Evolutionary conservation across 352 stramenopile species (phyloP).

Genomic region (Globisporangium sylvaticum): DNA sequence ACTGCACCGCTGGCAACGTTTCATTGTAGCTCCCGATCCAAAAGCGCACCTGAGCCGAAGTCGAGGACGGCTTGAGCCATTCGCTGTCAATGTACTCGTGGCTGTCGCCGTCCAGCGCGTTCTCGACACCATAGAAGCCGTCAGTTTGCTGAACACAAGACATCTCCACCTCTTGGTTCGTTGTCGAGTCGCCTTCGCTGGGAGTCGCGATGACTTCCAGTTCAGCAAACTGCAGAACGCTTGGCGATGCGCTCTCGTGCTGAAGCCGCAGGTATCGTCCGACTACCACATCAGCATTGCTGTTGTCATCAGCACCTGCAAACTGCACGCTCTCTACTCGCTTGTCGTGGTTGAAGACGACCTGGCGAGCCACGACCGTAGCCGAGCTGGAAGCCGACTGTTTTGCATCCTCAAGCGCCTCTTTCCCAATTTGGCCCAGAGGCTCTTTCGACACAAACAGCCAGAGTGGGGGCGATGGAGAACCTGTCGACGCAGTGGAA

Average conservation of each 20-base stretch:
- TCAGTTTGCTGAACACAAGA: conserved; percentile 27
- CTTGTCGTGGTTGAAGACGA: conserved; percentile 15
- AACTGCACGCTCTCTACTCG: conserved; percentile 23
- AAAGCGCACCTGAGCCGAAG: conserved; percentile 39
- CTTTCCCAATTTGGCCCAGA: conserved; percentile 9
- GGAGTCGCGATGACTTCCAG: conserved; percentile 45
- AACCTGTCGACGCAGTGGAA: conserved; percentile 25
- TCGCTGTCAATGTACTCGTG: conserved; percentile 49
- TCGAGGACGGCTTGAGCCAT: conserved; percentile 48
- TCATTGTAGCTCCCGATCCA: conserved; percentile 67
- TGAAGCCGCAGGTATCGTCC: conserved; percentile 65
- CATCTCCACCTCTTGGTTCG: not conserved
- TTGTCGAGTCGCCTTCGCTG: not conserved
- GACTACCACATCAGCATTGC: conserved; percentile 5
- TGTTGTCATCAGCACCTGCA: not conserved
- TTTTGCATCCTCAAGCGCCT: not conserved
- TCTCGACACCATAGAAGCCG: conserved; percentile 58
- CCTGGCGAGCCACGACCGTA: not conserved
- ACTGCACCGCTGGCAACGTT: conserved; percentile 52
- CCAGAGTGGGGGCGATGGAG: conserved; percentile 37
- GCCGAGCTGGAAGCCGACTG: not conserved
- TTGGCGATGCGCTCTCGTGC: conserved; percentile 28
- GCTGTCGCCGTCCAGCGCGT: conserved; percentile 31
- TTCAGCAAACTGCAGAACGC: conserved; percentile 61
- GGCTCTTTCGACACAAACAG: conserved; percentile 55